Evolutionary conservation across 1,284 basidiomycete genomes (phyloP).

Genomic region (Boletus holoroseus): DNA sequence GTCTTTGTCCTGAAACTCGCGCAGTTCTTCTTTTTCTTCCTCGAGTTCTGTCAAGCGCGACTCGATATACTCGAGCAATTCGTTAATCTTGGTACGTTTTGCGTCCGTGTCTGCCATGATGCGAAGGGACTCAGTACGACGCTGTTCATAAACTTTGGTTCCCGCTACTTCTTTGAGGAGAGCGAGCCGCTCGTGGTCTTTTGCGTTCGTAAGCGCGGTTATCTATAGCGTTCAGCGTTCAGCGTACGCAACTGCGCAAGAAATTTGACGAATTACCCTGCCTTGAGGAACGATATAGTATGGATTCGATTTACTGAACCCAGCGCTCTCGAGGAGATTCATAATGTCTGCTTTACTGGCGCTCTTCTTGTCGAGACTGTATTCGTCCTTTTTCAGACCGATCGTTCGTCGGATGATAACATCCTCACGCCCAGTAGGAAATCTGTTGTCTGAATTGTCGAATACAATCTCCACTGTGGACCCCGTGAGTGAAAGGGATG

Average conservation of each 20-base stretch:
- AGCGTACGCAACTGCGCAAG: background rate
- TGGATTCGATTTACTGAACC: slow-evolving; percentile 95
- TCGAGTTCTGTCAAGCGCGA: slow-evolving; percentile 87
- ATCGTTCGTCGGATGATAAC: slow-evolving; percentile 89
- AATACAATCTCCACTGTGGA: slow-evolving; percentile 74
- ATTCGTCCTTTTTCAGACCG: slow-evolving; percentile 98
- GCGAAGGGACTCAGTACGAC: slow-evolving; percentile 84
- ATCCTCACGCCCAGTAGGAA: slow-evolving; percentile 83
- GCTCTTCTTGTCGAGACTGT: slow-evolving; percentile 93
- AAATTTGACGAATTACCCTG: slow-evolving; percentile 53
- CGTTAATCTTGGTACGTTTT: slow-evolving; percentile 88
- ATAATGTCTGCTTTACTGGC: slow-evolving; percentile 96
- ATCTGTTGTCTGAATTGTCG: slow-evolving; percentile 86
- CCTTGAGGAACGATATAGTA: slow-evolving; percentile 99
- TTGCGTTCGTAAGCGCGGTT: slow-evolving; percentile 94
- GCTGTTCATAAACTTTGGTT: slow-evolving; percentile 96
- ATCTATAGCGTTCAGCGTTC: slow-evolving; percentile 51
- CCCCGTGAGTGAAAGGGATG: slow-evolving; percentile 17
- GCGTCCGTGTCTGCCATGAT: slow-evolving; percentile 97
- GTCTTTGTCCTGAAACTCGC: slow-evolving; percentile 94
- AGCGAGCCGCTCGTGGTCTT: slow-evolving; percentile 90
- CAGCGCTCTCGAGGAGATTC: slow-evolving; percentile 91
- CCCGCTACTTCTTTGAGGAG: slow-evolving; percentile 98
- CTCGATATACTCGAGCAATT: slow-evolving; percentile 88
- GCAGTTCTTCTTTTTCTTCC: slow-evolving; percentile 95